Conservation (phyloP, 768 basidiomycete species). For the Kwoniella bestiolae region DNA sequence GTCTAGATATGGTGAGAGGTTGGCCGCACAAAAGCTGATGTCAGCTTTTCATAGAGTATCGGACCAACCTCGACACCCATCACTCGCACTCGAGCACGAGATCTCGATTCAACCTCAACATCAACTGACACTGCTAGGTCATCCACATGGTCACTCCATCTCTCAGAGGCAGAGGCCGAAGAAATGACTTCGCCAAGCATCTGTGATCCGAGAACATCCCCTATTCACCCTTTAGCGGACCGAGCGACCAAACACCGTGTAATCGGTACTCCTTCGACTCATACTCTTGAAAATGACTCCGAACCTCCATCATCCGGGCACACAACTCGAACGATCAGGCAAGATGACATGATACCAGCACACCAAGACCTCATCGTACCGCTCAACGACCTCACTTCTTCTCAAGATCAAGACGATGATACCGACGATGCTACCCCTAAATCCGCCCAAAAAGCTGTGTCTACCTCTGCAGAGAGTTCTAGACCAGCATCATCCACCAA, state of each 20-base stretch:
- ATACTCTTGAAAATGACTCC: not conserved
- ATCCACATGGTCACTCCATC: not conserved
- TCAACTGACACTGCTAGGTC: not conserved
- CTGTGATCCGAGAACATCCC: not conserved
- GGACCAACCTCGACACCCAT: slow-evolving; percentile 22
- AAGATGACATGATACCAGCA: not conserved
- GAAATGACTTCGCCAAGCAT: slow-evolving; percentile 16
- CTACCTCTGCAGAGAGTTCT: too few species aligned
- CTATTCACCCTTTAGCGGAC: not conserved
- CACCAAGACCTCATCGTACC: slow-evolving; percentile 16
- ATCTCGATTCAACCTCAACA: not conserved
- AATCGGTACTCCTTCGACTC: not conserved
- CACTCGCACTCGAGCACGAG: not conserved
- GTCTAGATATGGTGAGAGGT: too few species aligned
- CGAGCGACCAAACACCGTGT: not conserved
- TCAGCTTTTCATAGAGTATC: slow-evolving; percentile 19
- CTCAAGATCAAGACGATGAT: not conserved
- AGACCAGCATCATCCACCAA: too few species aligned
- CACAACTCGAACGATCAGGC: not conserved
- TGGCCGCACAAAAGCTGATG: slow-evolving; percentile 15
- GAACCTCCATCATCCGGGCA: not conserved
- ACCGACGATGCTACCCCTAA: not conserved
- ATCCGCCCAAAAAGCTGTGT: not conserved
- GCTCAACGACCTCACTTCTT: slow-evolving; percentile 13
- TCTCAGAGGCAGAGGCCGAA: slow-evolving; percentile 8